Percentiles rank a stretch among this genome's conserved stretches.
Evolutionary conservation across 805 yeast species (phyloP).

Genomic region (Jamesozyma lodderae): DNA sequence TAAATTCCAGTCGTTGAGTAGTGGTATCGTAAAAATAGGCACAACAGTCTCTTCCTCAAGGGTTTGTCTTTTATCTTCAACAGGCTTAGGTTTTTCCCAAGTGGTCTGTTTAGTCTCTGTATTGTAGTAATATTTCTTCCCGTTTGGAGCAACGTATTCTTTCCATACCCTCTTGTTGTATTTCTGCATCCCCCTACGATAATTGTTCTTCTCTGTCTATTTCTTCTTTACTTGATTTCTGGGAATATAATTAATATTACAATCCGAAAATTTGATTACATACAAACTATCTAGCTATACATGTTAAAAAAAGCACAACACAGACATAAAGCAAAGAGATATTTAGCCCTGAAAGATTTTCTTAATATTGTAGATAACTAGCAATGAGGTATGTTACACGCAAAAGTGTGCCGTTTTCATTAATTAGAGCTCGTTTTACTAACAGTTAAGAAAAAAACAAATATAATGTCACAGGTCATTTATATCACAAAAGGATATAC

Average conservation of each 20-base stretch:
- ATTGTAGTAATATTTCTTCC: slow-evolving; percentile 33
- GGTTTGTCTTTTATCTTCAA: slow-evolving; percentile 3
- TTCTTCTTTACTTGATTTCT: too few relatives aligned
- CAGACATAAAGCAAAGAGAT: too few relatives aligned
- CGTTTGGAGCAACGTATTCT: slow-evolving; percentile 33
- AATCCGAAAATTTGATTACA: too few relatives aligned
- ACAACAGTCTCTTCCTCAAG: slow-evolving; percentile 3
- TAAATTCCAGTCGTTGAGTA: slow-evolving; percentile 34
- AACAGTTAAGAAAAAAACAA: neutral
- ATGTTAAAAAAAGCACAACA: too few relatives aligned
- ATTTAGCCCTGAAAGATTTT: too few relatives aligned
- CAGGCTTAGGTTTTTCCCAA: slow-evolving; percentile 29
- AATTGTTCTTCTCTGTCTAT: too few relatives aligned
- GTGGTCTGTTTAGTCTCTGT: slow-evolving; percentile 31
- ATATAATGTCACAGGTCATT: slow-evolving; percentile 25
- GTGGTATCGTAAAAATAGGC: slow-evolving; percentile 13
- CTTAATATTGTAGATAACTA: too few relatives aligned
- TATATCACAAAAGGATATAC: slow-evolving; percentile 45
- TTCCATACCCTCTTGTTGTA: slow-evolving; percentile 29
- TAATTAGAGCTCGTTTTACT: neutral
- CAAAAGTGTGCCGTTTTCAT: too few relatives aligned
- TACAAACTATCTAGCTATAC: too few relatives aligned
- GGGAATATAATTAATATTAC: too few relatives aligned
- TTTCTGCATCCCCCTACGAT: too few relatives aligned
- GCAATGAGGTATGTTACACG: too few relatives aligned